Evolutionary conservation across 2,329 filamentous ascomycete genomes (phyloP).

Genomic region (Trichoderma brevicompactum): DNA sequence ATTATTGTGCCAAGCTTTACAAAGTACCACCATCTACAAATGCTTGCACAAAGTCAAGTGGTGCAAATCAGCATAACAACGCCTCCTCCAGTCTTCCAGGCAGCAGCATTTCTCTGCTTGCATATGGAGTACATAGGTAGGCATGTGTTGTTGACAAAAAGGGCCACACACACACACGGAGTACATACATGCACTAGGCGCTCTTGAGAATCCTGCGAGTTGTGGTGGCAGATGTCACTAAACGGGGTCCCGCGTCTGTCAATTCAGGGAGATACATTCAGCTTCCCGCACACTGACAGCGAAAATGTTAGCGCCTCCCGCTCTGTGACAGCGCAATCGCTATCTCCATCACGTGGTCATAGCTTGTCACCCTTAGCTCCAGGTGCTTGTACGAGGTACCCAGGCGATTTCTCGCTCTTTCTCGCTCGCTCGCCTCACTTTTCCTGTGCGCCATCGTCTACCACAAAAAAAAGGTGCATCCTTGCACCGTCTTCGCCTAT

Average conservation of each 20-base stretch:
- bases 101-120: conserved; percentile 5
- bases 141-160: too few species aligned
- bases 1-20: too few species aligned
- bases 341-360: conserved; percentile 19
- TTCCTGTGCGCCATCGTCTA: neutral
- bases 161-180: too few species aligned
- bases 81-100: neutral
- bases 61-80: neutral
- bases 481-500: conserved; percentile 22
- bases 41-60: too few species aligned
- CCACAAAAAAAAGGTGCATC: neutral
- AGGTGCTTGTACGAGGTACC: neutral
- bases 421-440: neutral
- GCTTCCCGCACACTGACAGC: neutral
- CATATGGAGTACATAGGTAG: too few species aligned
- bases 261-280: neutral
- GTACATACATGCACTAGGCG: too few species aligned
- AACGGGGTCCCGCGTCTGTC: neutral
- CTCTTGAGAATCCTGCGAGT: neutral
- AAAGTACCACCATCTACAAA: too few species aligned
- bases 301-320: conserved; percentile 24
- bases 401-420: neutral
- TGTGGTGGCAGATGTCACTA: conserved; percentile 2
- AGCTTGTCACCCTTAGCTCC: neutral
- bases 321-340: neutral